Percentiles rank a stretch among this genome's conserved stretches.
Evolutionary conservation across 345 rosid species (phyloP).

Genomic region (Heritiera littoralis): DNA sequence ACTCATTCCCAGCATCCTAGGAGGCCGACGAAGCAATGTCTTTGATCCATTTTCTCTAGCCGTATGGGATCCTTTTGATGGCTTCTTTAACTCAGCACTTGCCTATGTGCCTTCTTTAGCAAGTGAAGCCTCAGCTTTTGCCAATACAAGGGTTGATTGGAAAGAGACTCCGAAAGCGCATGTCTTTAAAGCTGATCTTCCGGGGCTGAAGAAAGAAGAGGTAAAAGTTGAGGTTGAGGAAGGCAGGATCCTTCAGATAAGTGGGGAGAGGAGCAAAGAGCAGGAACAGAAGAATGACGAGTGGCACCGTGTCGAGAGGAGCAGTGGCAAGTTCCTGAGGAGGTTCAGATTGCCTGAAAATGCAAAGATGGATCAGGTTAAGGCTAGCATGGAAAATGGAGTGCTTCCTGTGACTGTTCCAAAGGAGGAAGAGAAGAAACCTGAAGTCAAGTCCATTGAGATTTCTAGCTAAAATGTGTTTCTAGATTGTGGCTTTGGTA

Average conservation of each 20-base stretch:
- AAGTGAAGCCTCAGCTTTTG: constrained; percentile 23
- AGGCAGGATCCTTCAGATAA: constrained; percentile 35
- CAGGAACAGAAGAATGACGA: constrained; percentile 39
- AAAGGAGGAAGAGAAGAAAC: constrained; percentile 32
- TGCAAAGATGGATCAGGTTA: constrained; percentile 36
- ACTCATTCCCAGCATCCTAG: not conserved
- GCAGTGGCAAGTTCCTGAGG: constrained; percentile 39
- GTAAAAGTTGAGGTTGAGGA: constrained; percentile 47
- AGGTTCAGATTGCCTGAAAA: constrained; percentile 45
- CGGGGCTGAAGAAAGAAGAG: constrained; percentile 41
- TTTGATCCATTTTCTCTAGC: constrained; percentile 25
- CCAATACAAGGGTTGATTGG: constrained; percentile 39
- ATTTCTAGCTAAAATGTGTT: constrained; percentile 39
- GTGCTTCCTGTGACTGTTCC: constrained; percentile 40
- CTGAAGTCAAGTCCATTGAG: constrained; percentile 46
- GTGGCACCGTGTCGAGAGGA: constrained; percentile 44
- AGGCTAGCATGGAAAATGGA: constrained; percentile 45
- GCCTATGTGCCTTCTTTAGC: constrained; percentile 8
- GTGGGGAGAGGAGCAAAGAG: constrained; percentile 40
- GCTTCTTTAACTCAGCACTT: not conserved
- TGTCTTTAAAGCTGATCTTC: constrained; percentile 41
- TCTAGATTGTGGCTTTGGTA: too few relatives aligned
- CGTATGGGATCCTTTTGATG: constrained; percentile 18
- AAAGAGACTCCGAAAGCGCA: constrained; percentile 45
- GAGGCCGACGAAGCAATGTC: not conserved